A percentile compares a stretch with the other conserved stretches of the same genome.
These are phyloP conservation scores for Arthroderma uncinatum DNA, from an alignment of 2,329 filamentous ascomycete genomes.

Conservation along the genomic window DNA sequence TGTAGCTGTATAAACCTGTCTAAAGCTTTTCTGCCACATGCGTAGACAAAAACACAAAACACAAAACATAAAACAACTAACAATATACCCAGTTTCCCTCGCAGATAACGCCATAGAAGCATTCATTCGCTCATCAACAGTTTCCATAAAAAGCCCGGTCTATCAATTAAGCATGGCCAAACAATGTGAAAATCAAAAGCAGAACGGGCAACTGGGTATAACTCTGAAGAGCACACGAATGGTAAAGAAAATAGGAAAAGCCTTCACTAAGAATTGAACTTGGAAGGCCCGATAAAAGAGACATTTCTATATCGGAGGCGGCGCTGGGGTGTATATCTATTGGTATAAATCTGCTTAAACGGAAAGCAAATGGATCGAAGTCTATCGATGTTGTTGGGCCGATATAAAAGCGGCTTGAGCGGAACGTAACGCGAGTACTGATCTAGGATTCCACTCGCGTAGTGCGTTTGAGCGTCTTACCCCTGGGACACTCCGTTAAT, in stretches of 20 bases:
- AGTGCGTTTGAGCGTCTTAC: background rate
- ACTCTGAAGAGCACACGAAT: background rate
- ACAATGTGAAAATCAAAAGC: background rate
- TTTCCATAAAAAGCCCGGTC: background rate
- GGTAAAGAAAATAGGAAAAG: background rate
- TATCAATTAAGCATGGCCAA: background rate
- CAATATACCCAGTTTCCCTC: background rate
- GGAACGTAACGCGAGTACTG: background rate
- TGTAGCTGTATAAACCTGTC: background rate
- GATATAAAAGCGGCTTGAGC: background rate
- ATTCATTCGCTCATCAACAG: background rate
- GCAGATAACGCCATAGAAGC: background rate
- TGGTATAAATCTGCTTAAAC: background rate
- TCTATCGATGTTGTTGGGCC: background rate
- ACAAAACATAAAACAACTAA: background rate
- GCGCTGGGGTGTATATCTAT: background rate
- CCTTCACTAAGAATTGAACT: too few relatives aligned
- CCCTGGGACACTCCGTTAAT: background rate
- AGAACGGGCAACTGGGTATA: background rate
- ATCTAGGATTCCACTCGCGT: background rate
- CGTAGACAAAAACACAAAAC: background rate
- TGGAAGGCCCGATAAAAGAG: too few relatives aligned
- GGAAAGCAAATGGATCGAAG: background rate
- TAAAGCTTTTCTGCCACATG: background rate
- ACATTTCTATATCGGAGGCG: background rate